Evolutionary conservation across 768 basidiomycete species (phyloP).

Genomic region (Lentinula raphanica): DNA sequence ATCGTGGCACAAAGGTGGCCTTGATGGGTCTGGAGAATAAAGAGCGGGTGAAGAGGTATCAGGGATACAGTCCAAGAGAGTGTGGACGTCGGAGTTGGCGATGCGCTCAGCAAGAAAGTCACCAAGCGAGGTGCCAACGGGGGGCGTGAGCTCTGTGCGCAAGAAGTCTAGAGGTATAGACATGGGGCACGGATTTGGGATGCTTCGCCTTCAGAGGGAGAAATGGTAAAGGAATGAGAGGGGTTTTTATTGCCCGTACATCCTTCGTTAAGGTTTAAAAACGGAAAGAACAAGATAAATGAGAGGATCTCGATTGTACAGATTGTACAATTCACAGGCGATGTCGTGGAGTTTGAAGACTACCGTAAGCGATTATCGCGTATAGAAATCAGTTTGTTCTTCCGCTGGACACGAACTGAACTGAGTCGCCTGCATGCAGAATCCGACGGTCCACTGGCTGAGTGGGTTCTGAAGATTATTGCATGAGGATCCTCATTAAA

Average conservation of each 20-base stretch:
- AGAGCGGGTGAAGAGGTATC: conserved; percentile 30
- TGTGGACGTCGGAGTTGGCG: conserved; percentile 23
- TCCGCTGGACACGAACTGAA: background rate
- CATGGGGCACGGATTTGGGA: conserved; percentile 17
- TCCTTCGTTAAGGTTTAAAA: background rate
- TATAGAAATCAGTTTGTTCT: background rate
- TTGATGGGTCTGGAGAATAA: conserved; percentile 31
- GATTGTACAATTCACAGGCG: conserved; percentile 1
- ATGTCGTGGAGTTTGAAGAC: background rate
- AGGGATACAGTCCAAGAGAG: conserved; percentile 37
- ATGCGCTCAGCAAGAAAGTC: conserved; percentile 30
- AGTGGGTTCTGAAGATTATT: background rate
- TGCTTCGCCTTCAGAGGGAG: background rate
- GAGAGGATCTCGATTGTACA: conserved; percentile 2
- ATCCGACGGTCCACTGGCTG: background rate
- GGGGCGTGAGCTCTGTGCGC: conserved; percentile 16
- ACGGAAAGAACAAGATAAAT: background rate
- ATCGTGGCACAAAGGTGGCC: conserved; percentile 30
- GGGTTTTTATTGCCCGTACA: background rate
- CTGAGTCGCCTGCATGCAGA: background rate
- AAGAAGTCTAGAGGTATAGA: conserved; percentile 30
- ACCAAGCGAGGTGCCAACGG: conserved; percentile 29
- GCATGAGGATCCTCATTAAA: too few relatives aligned
- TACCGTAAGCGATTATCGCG: conserved; percentile 1
- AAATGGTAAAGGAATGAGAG: background rate